Percentiles rank a stretch among this genome's conserved stretches.
Conservation (phyloP, 306 rosid species). For the Sechiopsis laciniata region DNA sequence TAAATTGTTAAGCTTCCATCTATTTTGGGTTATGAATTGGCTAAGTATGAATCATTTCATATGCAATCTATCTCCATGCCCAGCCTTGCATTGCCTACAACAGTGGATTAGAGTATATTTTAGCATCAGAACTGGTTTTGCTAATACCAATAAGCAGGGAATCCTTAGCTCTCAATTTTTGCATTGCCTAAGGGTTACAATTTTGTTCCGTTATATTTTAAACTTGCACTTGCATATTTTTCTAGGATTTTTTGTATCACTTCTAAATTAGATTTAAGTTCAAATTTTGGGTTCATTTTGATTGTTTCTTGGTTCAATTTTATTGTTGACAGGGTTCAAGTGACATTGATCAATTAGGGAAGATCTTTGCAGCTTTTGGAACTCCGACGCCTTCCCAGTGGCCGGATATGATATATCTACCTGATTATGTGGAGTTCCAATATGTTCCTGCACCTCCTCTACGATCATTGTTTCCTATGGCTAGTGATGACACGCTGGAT, state of each 20-base stretch:
- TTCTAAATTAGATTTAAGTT: not conserved
- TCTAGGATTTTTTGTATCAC: not conserved
- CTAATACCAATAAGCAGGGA: not conserved
- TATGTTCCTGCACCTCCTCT: conserved; percentile 73
- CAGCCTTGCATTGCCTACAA: not conserved
- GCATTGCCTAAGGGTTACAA: not conserved
- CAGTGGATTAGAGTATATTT: not conserved
- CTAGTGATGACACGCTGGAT: conserved; percentile 86
- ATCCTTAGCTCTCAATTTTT: not conserved
- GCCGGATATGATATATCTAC: conserved; percentile 84
- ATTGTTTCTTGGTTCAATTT: conserved; percentile 20
- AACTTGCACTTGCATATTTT: not conserved
- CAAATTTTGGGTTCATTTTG: not conserved
- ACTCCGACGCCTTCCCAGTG: conserved; percentile 89
- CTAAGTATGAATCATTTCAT: not conserved
- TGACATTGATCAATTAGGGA: conserved; percentile 95
- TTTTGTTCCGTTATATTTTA: not conserved
- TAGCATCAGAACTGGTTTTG: not conserved
- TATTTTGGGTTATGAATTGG: not conserved
- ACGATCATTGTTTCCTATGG: conserved; percentile 79
- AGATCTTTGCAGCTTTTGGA: conserved; percentile 88
- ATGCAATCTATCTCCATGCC: not conserved
- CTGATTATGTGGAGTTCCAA: conserved; percentile 95
- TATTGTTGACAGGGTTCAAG: conserved; percentile 64
- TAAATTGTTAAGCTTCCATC: not conserved